Percentiles rank a stretch among this genome's conserved stretches.
Evolutionary conservation across 352 stramenopile species (phyloP).

Genomic region (Phytophthora sp.): DNA sequence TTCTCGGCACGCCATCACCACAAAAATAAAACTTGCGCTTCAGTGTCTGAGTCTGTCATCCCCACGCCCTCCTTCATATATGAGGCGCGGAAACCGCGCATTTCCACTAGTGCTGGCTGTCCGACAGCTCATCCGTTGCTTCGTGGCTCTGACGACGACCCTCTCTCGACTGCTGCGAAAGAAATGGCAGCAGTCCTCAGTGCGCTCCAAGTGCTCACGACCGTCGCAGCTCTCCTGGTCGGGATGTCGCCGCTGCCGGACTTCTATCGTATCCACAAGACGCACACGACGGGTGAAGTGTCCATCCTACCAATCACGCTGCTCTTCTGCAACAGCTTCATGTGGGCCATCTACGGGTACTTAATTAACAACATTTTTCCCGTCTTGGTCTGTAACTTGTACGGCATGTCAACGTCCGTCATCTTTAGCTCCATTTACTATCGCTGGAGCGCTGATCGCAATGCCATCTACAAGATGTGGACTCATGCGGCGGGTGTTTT

Average conservation of each 20-base stretch:
- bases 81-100: slow-evolving; percentile 8
- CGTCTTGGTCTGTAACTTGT: slow-evolving; percentile 37
- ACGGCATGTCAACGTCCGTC: slow-evolving; percentile 32
- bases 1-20: too few species aligned
- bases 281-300: slow-evolving; percentile 36
- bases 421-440: slow-evolving; percentile 42
- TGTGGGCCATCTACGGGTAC: slow-evolving; percentile 52
- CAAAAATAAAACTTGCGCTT: slow-evolving; percentile 7
- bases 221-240: slow-evolving; percentile 33
- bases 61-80: background rate
- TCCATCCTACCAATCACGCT: slow-evolving; percentile 39
- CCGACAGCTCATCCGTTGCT: too few species aligned
- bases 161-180: too few species aligned
- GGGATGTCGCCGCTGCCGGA: slow-evolving; percentile 39
- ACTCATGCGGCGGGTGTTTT: slow-evolving; percentile 18
- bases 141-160: too few species aligned
- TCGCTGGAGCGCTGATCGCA: slow-evolving; percentile 33
- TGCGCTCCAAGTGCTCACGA: slow-evolving; percentile 43
- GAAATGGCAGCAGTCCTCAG: slow-evolving; percentile 14
- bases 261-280: slow-evolving; percentile 43
- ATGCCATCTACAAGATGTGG: slow-evolving; percentile 31
- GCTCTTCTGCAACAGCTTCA: slow-evolving; percentile 46
- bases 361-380: slow-evolving; percentile 41
- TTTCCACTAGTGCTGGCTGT: slow-evolving; percentile 28
- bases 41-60: slow-evolving; percentile 21